Evolutionary conservation across 331 rosid species (phyloP).

Genomic region (Prunus yedoensis): DNA sequence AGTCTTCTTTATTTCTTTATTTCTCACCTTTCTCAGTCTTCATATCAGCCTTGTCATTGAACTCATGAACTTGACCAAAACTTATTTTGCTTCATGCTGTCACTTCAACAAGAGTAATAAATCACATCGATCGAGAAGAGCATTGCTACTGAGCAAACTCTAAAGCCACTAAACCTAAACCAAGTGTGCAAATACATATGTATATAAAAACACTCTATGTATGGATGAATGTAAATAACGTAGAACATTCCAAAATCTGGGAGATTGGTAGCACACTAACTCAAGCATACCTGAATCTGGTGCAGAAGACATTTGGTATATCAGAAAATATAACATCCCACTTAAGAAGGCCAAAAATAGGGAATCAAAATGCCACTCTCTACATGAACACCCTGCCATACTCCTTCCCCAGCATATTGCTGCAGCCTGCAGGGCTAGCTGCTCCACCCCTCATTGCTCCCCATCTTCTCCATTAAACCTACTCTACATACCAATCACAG

Average conservation of each 20-base stretch:
- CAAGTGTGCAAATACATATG: background rate
- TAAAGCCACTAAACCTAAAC: background rate
- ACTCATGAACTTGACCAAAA: background rate
- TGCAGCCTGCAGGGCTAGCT: conserved; percentile 75
- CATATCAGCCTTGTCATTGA: too few relatives aligned
- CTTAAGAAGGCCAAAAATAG: conserved; percentile 90
- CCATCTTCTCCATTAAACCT: conserved; percentile 93
- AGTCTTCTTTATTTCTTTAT: too few relatives aligned
- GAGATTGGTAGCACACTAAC: conserved; percentile 3
- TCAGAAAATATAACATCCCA: conserved; percentile 79
- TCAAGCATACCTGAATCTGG: conserved; percentile 74
- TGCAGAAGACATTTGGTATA: conserved; percentile 53
- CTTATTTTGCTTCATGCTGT: background rate
- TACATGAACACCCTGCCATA: conserved; percentile 92
- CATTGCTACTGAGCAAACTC: background rate
- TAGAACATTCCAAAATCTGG: background rate
- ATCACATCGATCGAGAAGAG: too few relatives aligned
- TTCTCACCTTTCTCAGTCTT: background rate
- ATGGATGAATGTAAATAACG: background rate
- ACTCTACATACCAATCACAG: conserved; percentile 63
- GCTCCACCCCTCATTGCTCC: conserved; percentile 83
- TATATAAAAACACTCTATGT: too few relatives aligned
- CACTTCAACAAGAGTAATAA: background rate
- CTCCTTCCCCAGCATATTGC: conserved; percentile 72
- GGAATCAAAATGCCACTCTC: conserved; percentile 92